Base-by-base conservation (phyloP, 2,329 filamentous ascomycete species). In the Kalmusia sp. region DNA sequence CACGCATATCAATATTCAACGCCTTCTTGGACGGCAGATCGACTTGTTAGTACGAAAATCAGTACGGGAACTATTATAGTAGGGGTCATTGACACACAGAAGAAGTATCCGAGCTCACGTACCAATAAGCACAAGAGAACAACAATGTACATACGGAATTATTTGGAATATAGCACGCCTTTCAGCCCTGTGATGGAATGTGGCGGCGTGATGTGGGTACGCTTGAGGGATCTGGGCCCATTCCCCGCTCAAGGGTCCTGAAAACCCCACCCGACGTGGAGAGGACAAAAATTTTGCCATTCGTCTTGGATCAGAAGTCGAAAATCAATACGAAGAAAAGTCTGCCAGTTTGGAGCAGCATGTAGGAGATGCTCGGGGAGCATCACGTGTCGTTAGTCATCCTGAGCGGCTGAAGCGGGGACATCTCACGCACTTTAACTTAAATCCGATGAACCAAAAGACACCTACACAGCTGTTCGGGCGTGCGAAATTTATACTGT, bases 371-470 rank as follows among this genome's bases (percentile, higher is more conserved):
- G 28, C 15, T 31, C 25, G 5, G n/a, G 9, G 11, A 12, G 27
- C 12, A 46, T 35, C 43, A 35, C 30, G 43, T 46, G 43, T 21
- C 12, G 6, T 45, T 46, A 46, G 43, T 46, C 30, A 27, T 31
- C 17, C 17, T 14, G 35, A 11, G 30, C 21, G 21, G 43, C 14
- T 25, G 43, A 24, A 25, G 28, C 30, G 30, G 30, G 28, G 30
- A 25, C 9, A 34, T n/a, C 4, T n/a, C 8, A 44, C 43, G 43
- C 43, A 45, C 43, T 45, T 45, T 33, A 41, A n/a, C 40, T 34
- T 45, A 35, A 45, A 45, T 35, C 43, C 30, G 43, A 34, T 11
- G 17, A 21, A 15, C 21, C 8, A 25, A 46, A 25, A 15, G 43
- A 6, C 30, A 25, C 21, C 8, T 35, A 12, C 14, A 46, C 43